Percentiles rank a stretch among this genome's conserved stretches.
These are phyloP conservation scores for Linum tenue DNA, from an alignment of 345 rosid species.

Conservation along the genomic window DNA sequence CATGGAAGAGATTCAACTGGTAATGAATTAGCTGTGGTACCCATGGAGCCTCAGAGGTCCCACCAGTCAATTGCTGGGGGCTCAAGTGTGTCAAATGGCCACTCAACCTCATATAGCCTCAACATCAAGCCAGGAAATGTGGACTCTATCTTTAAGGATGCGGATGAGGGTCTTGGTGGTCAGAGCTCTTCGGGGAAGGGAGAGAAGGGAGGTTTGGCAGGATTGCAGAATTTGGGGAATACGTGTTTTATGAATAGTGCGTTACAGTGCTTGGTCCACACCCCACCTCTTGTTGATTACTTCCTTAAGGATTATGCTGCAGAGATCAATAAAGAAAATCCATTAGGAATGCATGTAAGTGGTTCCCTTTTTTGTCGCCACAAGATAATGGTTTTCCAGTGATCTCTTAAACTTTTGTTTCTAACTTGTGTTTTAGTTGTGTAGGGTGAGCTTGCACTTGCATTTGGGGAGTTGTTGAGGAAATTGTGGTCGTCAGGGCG, in stretches of 20 bases:
- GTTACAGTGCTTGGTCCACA: conserved; percentile 87
- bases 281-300: conserved; percentile 70
- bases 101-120: conserved; percentile 36
- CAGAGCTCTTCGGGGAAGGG: conserved; percentile 35
- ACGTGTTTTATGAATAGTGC: conserved; percentile 97
- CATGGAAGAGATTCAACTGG: conserved; percentile 49
- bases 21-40: conserved; percentile 66
- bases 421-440: conserved; percentile 25
- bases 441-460: conserved; percentile 92
- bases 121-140: conserved; percentile 31
- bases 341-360: conserved; percentile 84
- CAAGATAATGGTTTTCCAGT: not conserved
- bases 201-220: conserved; percentile 71
- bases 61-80: conserved; percentile 72
- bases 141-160: conserved; percentile 26
- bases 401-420: conserved; percentile 12
- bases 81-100: conserved; percentile 63
- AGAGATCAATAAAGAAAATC: conserved; percentile 76
- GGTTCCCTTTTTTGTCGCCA: conserved; percentile 10
- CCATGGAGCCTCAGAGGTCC: conserved; percentile 57
- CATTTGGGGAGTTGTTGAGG: conserved; percentile 78
- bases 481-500: conserved; percentile 73
- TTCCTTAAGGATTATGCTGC: conserved; percentile 68
- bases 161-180: conserved; percentile 35
- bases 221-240: conserved; percentile 89